These are phyloP conservation scores for Apium graveolens DNA, from an alignment of 129 eudicot species.

Conservation along the genomic window DNA sequence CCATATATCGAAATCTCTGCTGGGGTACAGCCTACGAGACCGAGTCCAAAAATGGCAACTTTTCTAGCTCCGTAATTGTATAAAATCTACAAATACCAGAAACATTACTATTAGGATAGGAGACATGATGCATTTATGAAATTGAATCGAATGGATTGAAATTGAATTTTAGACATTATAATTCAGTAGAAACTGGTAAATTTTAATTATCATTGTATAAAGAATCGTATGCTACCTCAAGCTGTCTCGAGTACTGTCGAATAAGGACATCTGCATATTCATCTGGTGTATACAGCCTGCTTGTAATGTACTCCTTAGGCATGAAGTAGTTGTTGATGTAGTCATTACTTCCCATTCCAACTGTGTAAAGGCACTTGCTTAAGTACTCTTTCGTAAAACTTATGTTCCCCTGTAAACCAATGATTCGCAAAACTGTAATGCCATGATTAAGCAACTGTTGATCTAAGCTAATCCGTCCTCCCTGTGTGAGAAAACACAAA, in stretches of 20 bases:
- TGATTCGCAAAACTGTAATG: constrained; percentile 22
- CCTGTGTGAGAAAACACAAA: constrained; percentile 22
- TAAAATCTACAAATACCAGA: constrained; percentile 20
- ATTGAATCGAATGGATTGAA: too few relatives aligned
- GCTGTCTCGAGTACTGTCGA: constrained; percentile 24
- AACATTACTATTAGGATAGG: not conserved
- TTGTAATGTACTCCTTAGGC: constrained; percentile 17
- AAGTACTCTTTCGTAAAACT: constrained; percentile 27
- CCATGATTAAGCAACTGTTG: constrained; percentile 36
- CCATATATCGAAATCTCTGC: constrained; percentile 16
- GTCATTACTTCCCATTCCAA: constrained; percentile 40
- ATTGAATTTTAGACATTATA: too few relatives aligned
- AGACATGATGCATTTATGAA: not conserved
- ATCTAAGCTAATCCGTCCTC: constrained; percentile 33
- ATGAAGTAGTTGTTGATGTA: constrained; percentile 39
- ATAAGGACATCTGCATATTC: constrained; percentile 24
- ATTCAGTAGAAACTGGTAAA: not conserved
- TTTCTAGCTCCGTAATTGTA: constrained; percentile 52
- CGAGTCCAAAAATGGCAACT: constrained; percentile 38
- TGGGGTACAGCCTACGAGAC: constrained; percentile 37
- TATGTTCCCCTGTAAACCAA: constrained; percentile 15
- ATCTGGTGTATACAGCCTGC: constrained; percentile 15
- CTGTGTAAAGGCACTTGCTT: constrained; percentile 28
- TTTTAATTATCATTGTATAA: not conserved
- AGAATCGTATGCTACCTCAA: constrained; percentile 17